phyloP scores from a whole-genome alignment of 2,329 filamentous ascomycete species.

The Alternaria solani region DNA sequence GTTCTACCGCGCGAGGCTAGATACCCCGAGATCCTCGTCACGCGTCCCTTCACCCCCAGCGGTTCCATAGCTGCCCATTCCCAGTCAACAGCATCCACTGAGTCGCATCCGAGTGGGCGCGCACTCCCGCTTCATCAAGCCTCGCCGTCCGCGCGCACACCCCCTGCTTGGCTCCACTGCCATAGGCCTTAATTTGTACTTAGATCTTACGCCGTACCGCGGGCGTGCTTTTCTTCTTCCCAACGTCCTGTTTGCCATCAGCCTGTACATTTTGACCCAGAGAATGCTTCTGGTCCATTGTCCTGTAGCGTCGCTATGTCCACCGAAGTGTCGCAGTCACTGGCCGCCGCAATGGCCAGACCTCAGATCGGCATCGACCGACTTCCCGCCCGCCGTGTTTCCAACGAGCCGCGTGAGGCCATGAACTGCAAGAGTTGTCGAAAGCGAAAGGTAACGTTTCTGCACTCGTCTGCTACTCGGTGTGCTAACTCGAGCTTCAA shows the following conservation, averaged over 20 bases:
- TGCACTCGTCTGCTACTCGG: not conserved
- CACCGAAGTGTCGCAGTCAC: slow-evolving; percentile 41
- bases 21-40: slow-evolving; percentile 44
- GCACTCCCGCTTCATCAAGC: slow-evolving; percentile 44
- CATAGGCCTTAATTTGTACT: slow-evolving; percentile 52
- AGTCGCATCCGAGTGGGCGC: slow-evolving; percentile 41
- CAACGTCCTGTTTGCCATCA: slow-evolving; percentile 28
- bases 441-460: slow-evolving; percentile 77
- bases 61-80: slow-evolving; percentile 16
- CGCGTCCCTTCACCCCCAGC: slow-evolving; percentile 31
- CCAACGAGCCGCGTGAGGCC: slow-evolving; percentile 81
- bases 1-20: slow-evolving; percentile 24
- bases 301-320: slow-evolving; percentile 37
- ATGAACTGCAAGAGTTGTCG: slow-evolving; percentile 97
- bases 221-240: slow-evolving; percentile 35
- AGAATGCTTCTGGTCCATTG: slow-evolving; percentile 44
- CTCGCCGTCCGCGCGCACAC: slow-evolving; percentile 40
- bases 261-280: slow-evolving; percentile 31
- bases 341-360: slow-evolving; percentile 66
- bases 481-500: slow-evolving; percentile 51
- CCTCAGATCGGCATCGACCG: slow-evolving; percentile 84
- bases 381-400: slow-evolving; percentile 73
- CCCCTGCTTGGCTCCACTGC: slow-evolving; percentile 39
- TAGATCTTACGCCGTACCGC: slow-evolving; percentile 44
- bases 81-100: slow-evolving; percentile 27